Evolutionary conservation across 108 stramenopile genomes (phyloP), one percentile per base, ranked within the genome.

Genomic region (Conticribra weissflogii): DNA sequence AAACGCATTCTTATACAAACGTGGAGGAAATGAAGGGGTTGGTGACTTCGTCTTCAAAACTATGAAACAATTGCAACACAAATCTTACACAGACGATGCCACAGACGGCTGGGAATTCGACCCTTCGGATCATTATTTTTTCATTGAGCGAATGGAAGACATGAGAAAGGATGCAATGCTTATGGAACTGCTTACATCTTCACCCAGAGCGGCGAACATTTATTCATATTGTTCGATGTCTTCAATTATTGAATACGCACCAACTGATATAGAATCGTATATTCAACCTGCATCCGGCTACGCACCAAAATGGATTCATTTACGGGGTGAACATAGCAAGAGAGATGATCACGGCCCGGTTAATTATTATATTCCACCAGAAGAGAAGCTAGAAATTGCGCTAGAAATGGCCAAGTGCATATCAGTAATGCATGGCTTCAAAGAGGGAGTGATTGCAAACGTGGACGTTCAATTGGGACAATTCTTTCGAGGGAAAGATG

Each of bases 101-200:
- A 62, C 56, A 33, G 59, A 23, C 3, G 68, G 76, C 22, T 77
- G 62, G 63, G 68, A 36, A 25, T 78, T 53, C 23, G 63, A 78
- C 52, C 62, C 76, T n/a, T 18, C 27, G 1, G 76, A 78, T 27
- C 64, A 71, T 31, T 78, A 78, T 49, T 48, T 50, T 14, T 76
- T 54, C 32, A 24, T 51, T 32, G 57, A 74, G 14, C 53, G 54
- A 28, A 52, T 62, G 29, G 83, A 87, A 59, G 67, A 74, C 51
- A 87, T 73, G 54, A 74, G 89, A 17, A 88, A 81, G 76, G 93
- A 95, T 76, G 88, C 90, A 29, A 71, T 90, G 63, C 83, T 90
- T 9, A 86, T 85, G 54, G 93, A 95, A 69, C 76, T 85, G 29
- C 67, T 95, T 14, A 78, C 87, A 9, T 45, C 82, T 12, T 74